Conservation (phyloP, 176 grass and related monocot species). For the Tuctoria greenei region DNA sequence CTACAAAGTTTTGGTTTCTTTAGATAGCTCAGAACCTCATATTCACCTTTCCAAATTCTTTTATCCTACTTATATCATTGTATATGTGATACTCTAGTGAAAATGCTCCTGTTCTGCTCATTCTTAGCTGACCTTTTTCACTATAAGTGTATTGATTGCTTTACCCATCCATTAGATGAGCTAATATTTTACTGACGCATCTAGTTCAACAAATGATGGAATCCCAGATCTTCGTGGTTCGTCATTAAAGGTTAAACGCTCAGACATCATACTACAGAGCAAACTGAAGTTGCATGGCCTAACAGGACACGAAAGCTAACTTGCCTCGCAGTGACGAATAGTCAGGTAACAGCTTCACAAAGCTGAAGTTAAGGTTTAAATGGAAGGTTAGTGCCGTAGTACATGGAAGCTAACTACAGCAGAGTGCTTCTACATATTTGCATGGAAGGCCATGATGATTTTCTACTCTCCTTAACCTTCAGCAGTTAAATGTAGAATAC, state of each 20-base stretch:
- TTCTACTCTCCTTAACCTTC: slow-evolving; percentile 39
- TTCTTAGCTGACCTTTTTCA: neutral
- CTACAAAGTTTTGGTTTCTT: neutral
- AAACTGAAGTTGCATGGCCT: neutral
- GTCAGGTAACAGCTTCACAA: neutral
- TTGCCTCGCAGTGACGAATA: neutral
- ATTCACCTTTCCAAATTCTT: neutral
- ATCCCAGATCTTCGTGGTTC: neutral
- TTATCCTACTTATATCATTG: neutral
- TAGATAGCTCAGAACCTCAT: no score
- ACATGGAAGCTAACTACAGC: slow-evolving; percentile 40
- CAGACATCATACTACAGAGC: slow-evolving; percentile 9
- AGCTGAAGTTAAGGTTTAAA: slow-evolving; percentile 10
- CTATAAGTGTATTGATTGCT: neutral
- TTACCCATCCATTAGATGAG: neutral
- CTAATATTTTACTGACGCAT: neutral
- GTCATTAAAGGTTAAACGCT: neutral
- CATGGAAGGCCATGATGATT: slow-evolving; percentile 8
- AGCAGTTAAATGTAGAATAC: slow-evolving; percentile 27
- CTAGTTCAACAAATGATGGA: neutral
- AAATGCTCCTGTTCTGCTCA: neutral
- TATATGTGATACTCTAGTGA: neutral
- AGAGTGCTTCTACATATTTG: slow-evolving; percentile 48
- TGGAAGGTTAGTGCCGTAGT: slow-evolving; percentile 7
- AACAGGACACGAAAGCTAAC: neutral